Base-by-base conservation (phyloP, 257 asterid species). In the Phtheirospermum japonicum region DNA sequence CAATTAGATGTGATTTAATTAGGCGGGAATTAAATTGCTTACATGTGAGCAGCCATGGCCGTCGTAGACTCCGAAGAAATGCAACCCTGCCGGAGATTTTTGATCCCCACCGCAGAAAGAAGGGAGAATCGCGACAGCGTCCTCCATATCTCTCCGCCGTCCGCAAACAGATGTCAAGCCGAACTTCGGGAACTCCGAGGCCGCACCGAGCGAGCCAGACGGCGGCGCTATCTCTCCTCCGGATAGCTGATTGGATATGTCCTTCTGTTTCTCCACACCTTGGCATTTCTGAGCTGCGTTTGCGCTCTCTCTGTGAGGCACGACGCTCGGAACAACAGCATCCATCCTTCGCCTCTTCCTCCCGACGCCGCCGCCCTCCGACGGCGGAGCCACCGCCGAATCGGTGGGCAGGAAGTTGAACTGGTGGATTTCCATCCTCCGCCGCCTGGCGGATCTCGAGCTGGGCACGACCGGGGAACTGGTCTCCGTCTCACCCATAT, bases 1-100 rank as follows among this genome's bases (percentile, higher is more conserved):
- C n/a, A n/a, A n/a, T n/a, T n/a, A n/a, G n/a, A n/a, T n/a, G n/a
- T n/a, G n/a, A n/a, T n/a, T n/a, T n/a, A n/a, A n/a, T n/a, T n/a
- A n/a, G n/a, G n/a, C n/a, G n/a, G 16, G 33, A 56, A 46, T 6
- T 7, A 0, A 5, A 19, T 8, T 10, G 52, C 80, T 64, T 69
- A 89, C 99, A 76, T 93, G 99, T 5, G 99, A 93, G 88, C 99
- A 93, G 53, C 99, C 99, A 57, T 93, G 99, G 34, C 99, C 99
- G 37, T 93, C 99, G 54, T 89, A 93, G 2, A 93, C 96, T 4
- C 96, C 99, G 53, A 59, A 89, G 70, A 83, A 89, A 67, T 93
- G 91, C 46, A 80, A 61, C 9, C 68, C 76, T 10, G 30, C 7
- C 0, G 75, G 67, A 14, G 0, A 64, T 53, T 72, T 64, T 43